Conservation (phyloP, 495 filamentous ascomycete species). For the Trichoderma erinaceum region DNA sequence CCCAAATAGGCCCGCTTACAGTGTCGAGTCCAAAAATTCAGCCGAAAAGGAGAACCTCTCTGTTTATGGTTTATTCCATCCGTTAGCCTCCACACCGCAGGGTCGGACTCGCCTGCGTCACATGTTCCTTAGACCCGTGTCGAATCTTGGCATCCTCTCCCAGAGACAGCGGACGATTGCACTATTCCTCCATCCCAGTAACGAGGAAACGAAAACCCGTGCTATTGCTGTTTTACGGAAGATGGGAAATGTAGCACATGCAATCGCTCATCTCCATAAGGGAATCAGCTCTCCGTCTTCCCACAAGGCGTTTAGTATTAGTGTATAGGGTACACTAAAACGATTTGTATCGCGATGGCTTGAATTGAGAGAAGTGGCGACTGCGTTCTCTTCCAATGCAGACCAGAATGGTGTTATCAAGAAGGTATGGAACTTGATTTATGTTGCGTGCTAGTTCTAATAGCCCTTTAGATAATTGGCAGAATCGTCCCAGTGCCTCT, state of each 20-base stretch:
- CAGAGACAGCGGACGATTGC: conserved; percentile 66
- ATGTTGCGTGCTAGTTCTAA: conserved; percentile 17
- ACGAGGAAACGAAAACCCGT: conserved; percentile 47
- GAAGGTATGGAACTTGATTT: conserved; percentile 40
- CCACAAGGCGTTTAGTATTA: conserved; percentile 52
- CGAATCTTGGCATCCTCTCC: conserved; percentile 59
- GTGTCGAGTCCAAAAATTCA: conserved; percentile 58
- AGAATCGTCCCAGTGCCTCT: conserved; percentile 49
- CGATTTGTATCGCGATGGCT: conserved; percentile 50
- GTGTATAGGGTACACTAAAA: conserved; percentile 65
- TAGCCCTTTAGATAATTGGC: conserved; percentile 27
- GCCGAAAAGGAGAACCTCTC: conserved; percentile 86
- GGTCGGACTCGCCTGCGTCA: conserved; percentile 71
- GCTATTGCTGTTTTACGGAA: conserved; percentile 61
- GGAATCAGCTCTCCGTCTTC: conserved; percentile 61
- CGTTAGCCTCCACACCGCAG: conserved; percentile 73
- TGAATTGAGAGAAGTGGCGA: conserved; percentile 59
- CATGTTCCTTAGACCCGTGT: conserved; percentile 77
- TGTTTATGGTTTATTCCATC: conserved; percentile 74
- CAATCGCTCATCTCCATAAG: conserved; percentile 66
- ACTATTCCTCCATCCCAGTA: conserved; percentile 65
- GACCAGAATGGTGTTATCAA: conserved; percentile 48
- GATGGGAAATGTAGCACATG: conserved; percentile 71
- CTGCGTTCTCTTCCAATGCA: conserved; percentile 50
- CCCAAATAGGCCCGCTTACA: conserved; percentile 78